Conservation (phyloP, 257 asterid species). For the Plantago major region DNA sequence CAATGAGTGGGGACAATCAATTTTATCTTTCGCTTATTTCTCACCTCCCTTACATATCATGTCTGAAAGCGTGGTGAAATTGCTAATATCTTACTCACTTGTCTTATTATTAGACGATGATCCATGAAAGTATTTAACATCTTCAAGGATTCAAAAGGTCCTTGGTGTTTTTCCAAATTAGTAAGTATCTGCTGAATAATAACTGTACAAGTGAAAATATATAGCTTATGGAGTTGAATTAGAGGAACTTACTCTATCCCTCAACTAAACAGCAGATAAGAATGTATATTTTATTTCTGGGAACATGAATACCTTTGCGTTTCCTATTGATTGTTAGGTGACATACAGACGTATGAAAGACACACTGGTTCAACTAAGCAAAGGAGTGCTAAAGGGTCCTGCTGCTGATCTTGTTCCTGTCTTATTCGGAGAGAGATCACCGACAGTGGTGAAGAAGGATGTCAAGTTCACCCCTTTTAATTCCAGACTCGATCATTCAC, state of each 20-base stretch:
- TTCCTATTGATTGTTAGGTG: slow-evolving; percentile 47
- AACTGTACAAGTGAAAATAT: not conserved
- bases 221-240: slow-evolving; percentile 1
- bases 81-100: not conserved
- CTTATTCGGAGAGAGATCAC: slow-evolving; percentile 82
- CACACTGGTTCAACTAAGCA: slow-evolving; percentile 76
- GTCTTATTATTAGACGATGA: too few relatives aligned
- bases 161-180: slow-evolving; percentile 11
- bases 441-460: slow-evolving; percentile 63
- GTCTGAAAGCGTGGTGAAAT: too few relatives aligned
- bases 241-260: slow-evolving; percentile 6
- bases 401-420: slow-evolving; percentile 91
- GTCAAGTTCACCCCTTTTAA: slow-evolving; percentile 60
- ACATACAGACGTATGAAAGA: slow-evolving; percentile 93
- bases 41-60: slow-evolving; percentile 7
- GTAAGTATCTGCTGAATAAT: not conserved
- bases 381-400: slow-evolving; percentile 88
- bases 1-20: not conserved
- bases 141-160: slow-evolving; percentile 12
- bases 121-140: too few relatives aligned
- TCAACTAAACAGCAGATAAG: slow-evolving; percentile 9
- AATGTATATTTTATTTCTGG: slow-evolving; percentile 11
- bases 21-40: slow-evolving; percentile 11
- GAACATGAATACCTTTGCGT: slow-evolving; percentile 7
- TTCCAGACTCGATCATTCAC: slow-evolving; percentile 79